These are phyloP conservation scores for Umbelopsis sp. DNA, from an alignment of 371 early-diverging fungal species.

Conservation along the genomic window DNA sequence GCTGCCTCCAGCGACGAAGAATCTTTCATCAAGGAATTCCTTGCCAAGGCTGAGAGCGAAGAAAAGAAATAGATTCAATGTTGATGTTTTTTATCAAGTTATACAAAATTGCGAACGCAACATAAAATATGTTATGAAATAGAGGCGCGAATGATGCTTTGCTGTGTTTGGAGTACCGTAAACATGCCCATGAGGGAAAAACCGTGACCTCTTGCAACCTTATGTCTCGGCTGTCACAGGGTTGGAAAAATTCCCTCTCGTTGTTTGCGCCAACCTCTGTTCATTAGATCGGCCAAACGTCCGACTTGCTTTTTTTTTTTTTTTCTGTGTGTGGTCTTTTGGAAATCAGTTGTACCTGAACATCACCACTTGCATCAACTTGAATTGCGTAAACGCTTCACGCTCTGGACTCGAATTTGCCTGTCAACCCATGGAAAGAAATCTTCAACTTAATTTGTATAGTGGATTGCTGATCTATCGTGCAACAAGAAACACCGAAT, in stretches of 20 bases:
- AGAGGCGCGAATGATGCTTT: too few species aligned
- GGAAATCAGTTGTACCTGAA: neutral
- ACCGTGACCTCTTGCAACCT: conserved; percentile 3
- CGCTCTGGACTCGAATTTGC: neutral
- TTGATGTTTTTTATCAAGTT: neutral
- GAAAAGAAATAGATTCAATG: conserved; percentile 48
- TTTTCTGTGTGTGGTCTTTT: neutral
- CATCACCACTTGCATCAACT: neutral
- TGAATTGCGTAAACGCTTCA: neutral
- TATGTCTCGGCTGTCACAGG: conserved; percentile 1
- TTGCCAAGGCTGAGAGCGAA: conserved; percentile 64
- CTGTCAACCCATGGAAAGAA: conserved; percentile 42
- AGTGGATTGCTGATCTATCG: conserved; percentile 81
- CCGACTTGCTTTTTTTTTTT: neutral
- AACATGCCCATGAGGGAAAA: too few species aligned
- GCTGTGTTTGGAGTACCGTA: too few species aligned
- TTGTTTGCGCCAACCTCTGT: neutral
- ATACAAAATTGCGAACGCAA: conserved; percentile 1
- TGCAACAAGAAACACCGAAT: conserved; percentile 76
- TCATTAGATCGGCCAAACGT: neutral
- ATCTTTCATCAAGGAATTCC: conserved; percentile 70
- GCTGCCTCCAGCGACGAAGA: conserved; percentile 69
- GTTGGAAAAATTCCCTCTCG: too few species aligned
- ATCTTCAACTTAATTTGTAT: conserved; percentile 47
- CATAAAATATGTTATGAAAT: conserved; percentile 5